Base-by-base conservation (phyloP, 140 eudicot genomes). In the Senecio squalidus region DNA sequence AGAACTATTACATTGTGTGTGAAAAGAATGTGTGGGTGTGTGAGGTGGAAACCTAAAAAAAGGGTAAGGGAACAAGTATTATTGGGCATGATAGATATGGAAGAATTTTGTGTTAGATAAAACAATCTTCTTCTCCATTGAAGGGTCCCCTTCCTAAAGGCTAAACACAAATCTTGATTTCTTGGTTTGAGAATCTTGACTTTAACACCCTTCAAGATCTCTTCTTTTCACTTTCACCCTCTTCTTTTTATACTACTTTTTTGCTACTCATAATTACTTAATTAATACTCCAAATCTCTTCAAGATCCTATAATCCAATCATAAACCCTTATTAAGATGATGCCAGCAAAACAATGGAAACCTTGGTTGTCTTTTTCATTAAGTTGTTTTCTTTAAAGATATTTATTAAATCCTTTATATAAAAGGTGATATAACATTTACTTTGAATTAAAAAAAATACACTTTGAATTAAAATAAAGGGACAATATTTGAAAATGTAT, bases 141-240 rank as follows among this genome's bases (percentile, higher is more conserved):
- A 52, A 26, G 66, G 76, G 76, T 62, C 76, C 76, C 76, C 71
- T 45, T 71, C 71, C 77, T 71, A 63, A 61, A 71, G 66, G 66
- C 66, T 63, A 71, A 33, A 28, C 77, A 46, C 60, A 71, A 63
- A 63, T 71, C 71, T 71, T 71, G 60, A 63, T 71, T 57, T 23
- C 60, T 45, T 64, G 54, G 77, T 71, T 53, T 71, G 77, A 71
- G 77, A 71, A 71, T 71, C 77, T 71, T 71, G 77, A 71, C 77
- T 71, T 71, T 71, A 45, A 54, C 59, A 71, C 66, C 71, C 77
- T 71, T 63, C 71, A 71, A 71, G 58, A 71, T 71, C 71, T 71
- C 58, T 71, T 63, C 71, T 63, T 71, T 63, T 71, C 71, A 71
- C 58, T 70, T 62, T 68, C 63, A 66, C 50, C 45, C 76, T 54